Evolutionary conservation across 23 red algal species (phyloP), one percentile per base, ranked within the genome.

Genomic region (Agarophyton chilense): DNA sequence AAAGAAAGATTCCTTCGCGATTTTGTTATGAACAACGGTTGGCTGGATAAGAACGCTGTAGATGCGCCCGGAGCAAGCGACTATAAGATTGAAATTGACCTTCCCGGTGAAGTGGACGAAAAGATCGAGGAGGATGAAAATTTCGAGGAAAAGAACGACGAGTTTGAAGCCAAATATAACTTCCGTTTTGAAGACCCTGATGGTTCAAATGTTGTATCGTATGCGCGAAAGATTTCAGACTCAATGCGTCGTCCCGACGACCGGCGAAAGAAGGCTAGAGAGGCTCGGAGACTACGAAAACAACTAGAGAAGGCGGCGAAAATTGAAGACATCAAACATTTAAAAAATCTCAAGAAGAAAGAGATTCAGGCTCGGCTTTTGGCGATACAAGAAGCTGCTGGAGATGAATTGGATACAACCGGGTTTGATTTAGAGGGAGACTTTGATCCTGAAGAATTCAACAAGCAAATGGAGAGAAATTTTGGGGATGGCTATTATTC

Each of bases 11-110:
- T 99, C 76, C 79, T 99, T 21, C 89, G 93, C 78, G 97, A 99
- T 40, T 99, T 92, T 90, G 86, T 99, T 77, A 67, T 99, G 21
- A 94, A 95, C 75, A 95, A 99, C 70, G 93, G 97, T 34, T 99
- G 97, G 97, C 43, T 99, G 24, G 85, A 89, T 14, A 78, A 53
- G 39, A 86, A 90, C 42, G 79, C 81, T 43, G 73, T n/a, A n/a
- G 58, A 52, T 55, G 85, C 92, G 1, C 92, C 92, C 1, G 33
- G 41, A 1, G 81, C 67, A 25, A 49, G 56, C 36, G 86, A 90
- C 36, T 95, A 89, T 55, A 78, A 77, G 2, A 90, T 90, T 81
- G 93, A 95, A 51, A 44, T 90, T 33, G 93, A 95, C 29, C 90
- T 72, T 0, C 61, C 56, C 17, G 56, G 72, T 34, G 26, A 38